Evolutionary conservation across 495 filamentous ascomycete genomes (phyloP).

Genomic region (Neurospora terricola): DNA sequence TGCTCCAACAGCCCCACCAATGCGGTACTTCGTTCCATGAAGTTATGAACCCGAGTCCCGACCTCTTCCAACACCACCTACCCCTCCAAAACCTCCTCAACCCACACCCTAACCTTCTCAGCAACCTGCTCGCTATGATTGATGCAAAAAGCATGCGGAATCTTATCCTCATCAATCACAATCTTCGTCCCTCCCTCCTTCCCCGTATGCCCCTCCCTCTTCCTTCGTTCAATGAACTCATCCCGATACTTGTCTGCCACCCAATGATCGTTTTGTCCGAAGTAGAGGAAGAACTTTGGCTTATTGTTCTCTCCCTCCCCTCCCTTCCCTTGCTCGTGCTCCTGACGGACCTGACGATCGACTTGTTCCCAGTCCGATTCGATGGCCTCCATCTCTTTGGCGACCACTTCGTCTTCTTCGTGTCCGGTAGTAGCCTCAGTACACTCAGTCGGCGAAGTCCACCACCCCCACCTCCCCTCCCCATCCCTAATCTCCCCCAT

Average conservation of each 20-base stretch:
- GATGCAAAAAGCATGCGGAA: constrained; percentile 79
- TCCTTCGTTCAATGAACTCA: constrained; percentile 52
- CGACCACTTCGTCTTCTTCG: background rate
- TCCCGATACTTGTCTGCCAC: constrained; percentile 68
- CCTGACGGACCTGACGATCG: background rate
- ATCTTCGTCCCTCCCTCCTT: constrained; percentile 46
- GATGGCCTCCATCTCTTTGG: background rate
- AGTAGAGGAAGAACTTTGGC: constrained; percentile 66
- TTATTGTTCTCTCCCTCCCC: background rate
- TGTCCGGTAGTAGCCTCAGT: no score
- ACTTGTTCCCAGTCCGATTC: background rate
- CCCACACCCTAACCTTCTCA: constrained; percentile 51
- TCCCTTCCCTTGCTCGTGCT: constrained; percentile 2
- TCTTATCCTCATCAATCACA: constrained; percentile 59
- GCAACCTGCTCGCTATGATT: constrained; percentile 57
- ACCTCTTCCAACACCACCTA: background rate
- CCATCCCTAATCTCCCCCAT: constrained; percentile 67
- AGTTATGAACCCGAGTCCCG: no score
- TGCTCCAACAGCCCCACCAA: background rate
- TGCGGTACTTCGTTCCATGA: no score
- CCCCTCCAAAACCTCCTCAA: constrained; percentile 40
- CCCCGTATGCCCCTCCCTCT: constrained; percentile 15
- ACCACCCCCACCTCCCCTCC: constrained; percentile 69
- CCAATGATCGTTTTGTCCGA: constrained; percentile 71
- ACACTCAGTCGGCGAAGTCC: no score